Evolutionary conservation across 352 stramenopile genomes (phyloP).

Genomic region (Globisporangium canariense): DNA sequence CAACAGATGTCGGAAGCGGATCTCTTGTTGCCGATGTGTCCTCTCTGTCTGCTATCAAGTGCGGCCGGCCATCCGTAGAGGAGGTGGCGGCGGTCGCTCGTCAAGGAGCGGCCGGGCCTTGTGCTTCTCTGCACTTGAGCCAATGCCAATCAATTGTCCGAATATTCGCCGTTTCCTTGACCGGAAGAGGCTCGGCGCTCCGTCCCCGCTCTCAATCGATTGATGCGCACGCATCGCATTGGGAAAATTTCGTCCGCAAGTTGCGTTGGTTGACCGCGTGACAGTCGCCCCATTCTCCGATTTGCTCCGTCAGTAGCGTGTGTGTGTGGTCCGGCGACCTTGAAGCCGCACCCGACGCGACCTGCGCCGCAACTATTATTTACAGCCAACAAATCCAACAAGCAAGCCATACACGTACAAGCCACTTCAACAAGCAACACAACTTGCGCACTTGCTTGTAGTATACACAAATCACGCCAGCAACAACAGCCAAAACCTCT

Average conservation of each 20-base stretch:
- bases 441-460: neutral
- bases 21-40: constrained; percentile 3
- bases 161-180: neutral
- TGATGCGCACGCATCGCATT: neutral
- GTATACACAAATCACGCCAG: neutral
- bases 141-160: neutral
- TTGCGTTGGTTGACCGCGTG: neutral
- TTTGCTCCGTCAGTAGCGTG: neutral
- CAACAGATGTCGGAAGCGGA: constrained; percentile 18
- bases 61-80: neutral
- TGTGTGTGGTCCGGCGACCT: neutral
- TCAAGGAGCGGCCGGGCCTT: neutral
- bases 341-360: constrained; percentile 1
- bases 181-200: constrained; percentile 6
- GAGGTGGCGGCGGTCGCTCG: neutral
- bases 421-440: neutral
- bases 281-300: neutral
- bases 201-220: constrained; percentile 6
- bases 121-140: neutral
- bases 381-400: neutral
- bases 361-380: constrained; percentile 12
- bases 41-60: neutral
- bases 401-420: neutral
- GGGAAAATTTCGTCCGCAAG: neutral
- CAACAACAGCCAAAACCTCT: neutral